Percentiles rank a stretch among this genome's conserved stretches.
These are phyloP conservation scores for Candida montana DNA, from an alignment of 805 yeast species.

Conservation along the genomic window DNA sequence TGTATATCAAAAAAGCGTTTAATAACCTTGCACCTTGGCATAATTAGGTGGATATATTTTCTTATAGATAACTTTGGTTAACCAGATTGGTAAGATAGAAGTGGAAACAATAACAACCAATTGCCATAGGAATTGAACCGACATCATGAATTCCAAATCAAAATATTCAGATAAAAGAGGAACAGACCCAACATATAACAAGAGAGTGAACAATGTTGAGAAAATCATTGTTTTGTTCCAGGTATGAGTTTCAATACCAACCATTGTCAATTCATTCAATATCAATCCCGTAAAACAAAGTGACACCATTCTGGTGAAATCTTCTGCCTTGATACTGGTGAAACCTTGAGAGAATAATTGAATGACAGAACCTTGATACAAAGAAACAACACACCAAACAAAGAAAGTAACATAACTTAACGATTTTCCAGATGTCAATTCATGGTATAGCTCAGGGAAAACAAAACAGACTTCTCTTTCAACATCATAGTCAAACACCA, in stretches of 20 bases:
- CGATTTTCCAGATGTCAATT: conserved; percentile 81
- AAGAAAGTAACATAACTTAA: conserved; percentile 83
- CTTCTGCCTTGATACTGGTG: conserved; percentile 49
- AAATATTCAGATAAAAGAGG: conserved; percentile 89
- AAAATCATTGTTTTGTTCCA: conserved; percentile 80
- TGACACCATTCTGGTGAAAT: conserved; percentile 76
- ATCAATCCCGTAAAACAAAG: conserved; percentile 76
- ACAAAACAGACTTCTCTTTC: conserved; percentile 81
- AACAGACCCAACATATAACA: conserved; percentile 62
- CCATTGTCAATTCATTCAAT: conserved; percentile 87
- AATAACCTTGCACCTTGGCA: conserved; percentile 89
- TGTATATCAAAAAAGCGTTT: too few species aligned
- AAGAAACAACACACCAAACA: conserved; percentile 82
- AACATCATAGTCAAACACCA: conserved; percentile 88
- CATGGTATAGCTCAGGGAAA: conserved; percentile 93
- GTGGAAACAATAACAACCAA: conserved; percentile 54
- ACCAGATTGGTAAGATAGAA: conserved; percentile 87
- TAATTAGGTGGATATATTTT: conserved; percentile 88
- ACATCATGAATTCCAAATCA: conserved; percentile 57
- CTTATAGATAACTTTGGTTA: conserved; percentile 68
- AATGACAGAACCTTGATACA: conserved; percentile 86
- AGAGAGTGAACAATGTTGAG: conserved; percentile 65
- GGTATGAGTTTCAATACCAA: conserved; percentile 84
- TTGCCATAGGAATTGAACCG: conserved; percentile 66
- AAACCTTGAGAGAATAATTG: conserved; percentile 79